phyloP scores from a whole-genome alignment of 2,329 filamentous ascomycete species.

The Exophiala sp. region DNA sequence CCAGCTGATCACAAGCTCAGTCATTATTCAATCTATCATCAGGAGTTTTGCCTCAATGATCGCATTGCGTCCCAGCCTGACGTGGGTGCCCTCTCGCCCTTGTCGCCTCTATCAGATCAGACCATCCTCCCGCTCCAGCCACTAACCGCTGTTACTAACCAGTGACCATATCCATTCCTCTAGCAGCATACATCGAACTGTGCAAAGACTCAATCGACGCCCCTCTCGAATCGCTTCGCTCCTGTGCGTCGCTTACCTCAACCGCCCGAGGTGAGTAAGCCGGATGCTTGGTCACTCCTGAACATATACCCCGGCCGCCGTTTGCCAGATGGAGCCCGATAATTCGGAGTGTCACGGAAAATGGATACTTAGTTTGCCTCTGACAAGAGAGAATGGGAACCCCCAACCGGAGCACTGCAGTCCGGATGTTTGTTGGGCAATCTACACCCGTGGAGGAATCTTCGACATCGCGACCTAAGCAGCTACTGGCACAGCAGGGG shows the following conservation, averaged over 20 bases:
- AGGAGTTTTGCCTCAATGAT: no score
- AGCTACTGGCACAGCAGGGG: no score
- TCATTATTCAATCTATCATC: no score
- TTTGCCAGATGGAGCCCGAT: neutral
- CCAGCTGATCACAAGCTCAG: no score
- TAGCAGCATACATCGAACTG: neutral
- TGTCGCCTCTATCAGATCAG: neutral
- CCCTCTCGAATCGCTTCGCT: neutral
- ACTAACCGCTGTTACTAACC: neutral
- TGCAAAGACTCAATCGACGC: neutral
- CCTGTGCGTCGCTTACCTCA: neutral
- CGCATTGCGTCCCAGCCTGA: no score
- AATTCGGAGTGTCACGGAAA: no score
- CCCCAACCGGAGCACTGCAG: neutral
- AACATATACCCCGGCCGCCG: neutral
- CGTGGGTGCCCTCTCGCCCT: no score
- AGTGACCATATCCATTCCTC: neutral
- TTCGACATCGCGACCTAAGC: neutral
- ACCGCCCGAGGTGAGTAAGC: neutral
- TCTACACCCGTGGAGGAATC: neutral
- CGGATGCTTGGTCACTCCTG: neutral
- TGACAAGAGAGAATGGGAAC: no score
- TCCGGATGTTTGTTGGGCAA: neutral
- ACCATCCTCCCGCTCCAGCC: neutral
- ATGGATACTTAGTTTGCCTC: no score